Base-by-base conservation (phyloP, 768 basidiomycete species). In the Kwoniella bestiolae region DNA sequence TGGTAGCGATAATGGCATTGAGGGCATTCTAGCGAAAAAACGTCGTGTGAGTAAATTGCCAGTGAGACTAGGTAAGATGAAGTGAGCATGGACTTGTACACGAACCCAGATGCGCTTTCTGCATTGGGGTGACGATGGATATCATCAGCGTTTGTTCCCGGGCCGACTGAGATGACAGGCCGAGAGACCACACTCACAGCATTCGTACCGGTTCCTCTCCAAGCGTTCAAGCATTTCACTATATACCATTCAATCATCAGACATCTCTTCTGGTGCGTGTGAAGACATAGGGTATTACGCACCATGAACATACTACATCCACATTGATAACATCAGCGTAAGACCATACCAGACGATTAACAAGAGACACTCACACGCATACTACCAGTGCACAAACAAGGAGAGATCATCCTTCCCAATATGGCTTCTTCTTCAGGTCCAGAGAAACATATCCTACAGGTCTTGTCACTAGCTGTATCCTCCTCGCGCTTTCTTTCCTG, bases 361-460 rank as follows among this genome's bases (percentile, higher is more conserved):
- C 5, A 11, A 8, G 51, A 3, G 38, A 51, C 2, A 68, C 74
- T 76, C 66, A 87, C 86, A 65, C 88, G 89, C 65, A 92, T 90
- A 23, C 89, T 88, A 46, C 92, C 92, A 66, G 86, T 87, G 59
- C 90, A 91, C 2, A 88, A 83, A 78, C 90, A 91, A 5, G 92
- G 92, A 31, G 88, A 87, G 69, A 94, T 91, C 69, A 94, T 85
- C 59, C 88, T 86, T 2, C 92, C 92, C 44, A 89, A 82, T 26
- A 85, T 84, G 0, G 69, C 76, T 47, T 75, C 79, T n/a, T 82
- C 81, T 49, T 86, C 85, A 11, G 82, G 79, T 3, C 90, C 88
- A 41, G 90, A 89, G 28, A 92, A 84, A 77, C 92, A 94, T 50
- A 94, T 94, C 58, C 92, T 85, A 75, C 92, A 94, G 47, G 75